Percentiles rank a stretch among this genome's conserved stretches.
Conservation (phyloP, 495 filamentous ascomycete species). For the Amniculicola lignicola region DNA sequence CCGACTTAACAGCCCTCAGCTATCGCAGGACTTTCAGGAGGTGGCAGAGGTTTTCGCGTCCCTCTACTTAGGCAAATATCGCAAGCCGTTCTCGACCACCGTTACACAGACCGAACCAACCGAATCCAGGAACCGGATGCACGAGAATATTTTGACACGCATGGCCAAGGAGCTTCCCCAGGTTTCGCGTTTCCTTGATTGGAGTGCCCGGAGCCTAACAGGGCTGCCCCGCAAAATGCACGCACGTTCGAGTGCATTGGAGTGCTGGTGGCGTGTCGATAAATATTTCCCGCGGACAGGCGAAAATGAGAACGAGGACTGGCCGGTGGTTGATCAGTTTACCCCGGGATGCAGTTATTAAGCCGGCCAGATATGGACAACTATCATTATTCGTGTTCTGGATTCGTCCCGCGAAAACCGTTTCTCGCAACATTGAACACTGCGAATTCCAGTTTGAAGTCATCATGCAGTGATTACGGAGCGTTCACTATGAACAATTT, state of each 20-base stretch:
- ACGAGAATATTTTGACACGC: neutral
- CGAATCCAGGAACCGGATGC: conserved; percentile 12
- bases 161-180: conserved; percentile 17
- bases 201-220: neutral
- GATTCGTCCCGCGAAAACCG: neutral
- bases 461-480: neutral
- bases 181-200: conserved; percentile 9
- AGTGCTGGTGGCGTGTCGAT: conserved; percentile 1
- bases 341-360: conserved; percentile 18
- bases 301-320: neutral
- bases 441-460: neutral
- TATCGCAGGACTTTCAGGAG: neutral
- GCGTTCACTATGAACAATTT: too few species aligned
- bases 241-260: neutral
- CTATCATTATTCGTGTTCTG: neutral
- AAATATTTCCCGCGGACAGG: neutral
- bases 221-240: conserved; percentile 26
- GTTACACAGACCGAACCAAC: neutral
- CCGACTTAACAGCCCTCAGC: neutral
- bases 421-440: neutral
- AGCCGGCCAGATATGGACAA: neutral
- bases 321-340: conserved; percentile 26
- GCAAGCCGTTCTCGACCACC: neutral
- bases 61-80: conserved; percentile 15
- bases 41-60: neutral